Conservation (phyloP, 371 early-diverging fungal genomes). For the Chytridiales sp. region DNA sequence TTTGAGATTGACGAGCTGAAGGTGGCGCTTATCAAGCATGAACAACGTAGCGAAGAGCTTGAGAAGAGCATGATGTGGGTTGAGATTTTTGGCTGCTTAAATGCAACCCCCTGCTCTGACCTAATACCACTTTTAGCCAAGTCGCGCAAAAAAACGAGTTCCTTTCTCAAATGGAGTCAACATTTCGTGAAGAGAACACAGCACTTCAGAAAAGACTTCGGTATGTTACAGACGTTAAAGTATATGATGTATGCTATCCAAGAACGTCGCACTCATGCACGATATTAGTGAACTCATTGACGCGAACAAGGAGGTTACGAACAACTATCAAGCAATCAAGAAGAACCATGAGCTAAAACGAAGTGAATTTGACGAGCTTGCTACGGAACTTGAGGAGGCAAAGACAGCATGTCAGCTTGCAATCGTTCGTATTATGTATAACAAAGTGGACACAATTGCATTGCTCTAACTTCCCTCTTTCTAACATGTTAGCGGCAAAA, state of each 20-base stretch:
- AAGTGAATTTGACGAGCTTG: slow-evolving; percentile 45
- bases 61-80: slow-evolving; percentile 36
- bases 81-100: neutral
- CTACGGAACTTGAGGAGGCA: slow-evolving; percentile 51
- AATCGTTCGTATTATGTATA: slow-evolving; percentile 27
- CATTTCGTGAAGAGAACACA: slow-evolving; percentile 43
- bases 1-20: slow-evolving; percentile 45
- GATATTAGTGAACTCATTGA: slow-evolving; percentile 53
- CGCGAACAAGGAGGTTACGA: slow-evolving; percentile 48
- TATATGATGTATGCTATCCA: neutral
- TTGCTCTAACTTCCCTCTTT: neutral
- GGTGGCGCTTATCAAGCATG: slow-evolving; percentile 35
- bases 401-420: slow-evolving; percentile 51
- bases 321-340: slow-evolving; percentile 49
- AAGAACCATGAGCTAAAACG: slow-evolving; percentile 50
- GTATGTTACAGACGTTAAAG: slow-evolving; percentile 14
- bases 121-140: slow-evolving; percentile 1
- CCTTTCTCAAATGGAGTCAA: slow-evolving; percentile 34
- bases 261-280: neutral
- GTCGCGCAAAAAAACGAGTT: slow-evolving; percentile 36
- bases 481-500: slow-evolving; percentile 38
- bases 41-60: slow-evolving; percentile 33
- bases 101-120: neutral
- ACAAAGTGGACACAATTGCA: too few species aligned
- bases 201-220: slow-evolving; percentile 45